These are phyloP conservation scores for Kwoniella dejecticola DNA, from an alignment of 768 basidiomycete genomes.

Conservation along the genomic window DNA sequence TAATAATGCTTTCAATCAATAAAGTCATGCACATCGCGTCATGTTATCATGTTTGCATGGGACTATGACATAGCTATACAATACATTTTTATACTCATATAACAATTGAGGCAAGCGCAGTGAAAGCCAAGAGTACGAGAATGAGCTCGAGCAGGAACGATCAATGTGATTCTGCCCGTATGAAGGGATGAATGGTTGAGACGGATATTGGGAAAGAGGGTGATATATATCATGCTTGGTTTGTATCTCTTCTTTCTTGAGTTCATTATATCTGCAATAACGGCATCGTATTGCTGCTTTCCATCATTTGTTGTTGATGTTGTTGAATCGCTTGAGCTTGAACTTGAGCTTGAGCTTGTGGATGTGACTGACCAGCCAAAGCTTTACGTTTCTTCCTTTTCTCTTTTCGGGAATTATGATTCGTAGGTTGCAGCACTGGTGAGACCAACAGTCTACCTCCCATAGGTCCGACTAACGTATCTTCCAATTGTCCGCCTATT, in stretches of 20 bases:
- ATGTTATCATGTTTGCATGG: too few relatives aligned
- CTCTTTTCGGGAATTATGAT: conserved; percentile 2
- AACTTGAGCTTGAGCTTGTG: neutral
- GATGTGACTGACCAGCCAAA: neutral
- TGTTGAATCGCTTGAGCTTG: neutral
- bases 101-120: too few relatives aligned
- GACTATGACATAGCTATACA: too few relatives aligned
- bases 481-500: conserved; percentile 7
- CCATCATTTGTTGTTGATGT: neutral
- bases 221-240: too few relatives aligned
- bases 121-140: too few relatives aligned
- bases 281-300: conserved; percentile 1
- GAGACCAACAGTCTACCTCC: conserved; percentile 20
- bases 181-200: too few relatives aligned
- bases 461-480: conserved; percentile 27
- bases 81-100: too few relatives aligned
- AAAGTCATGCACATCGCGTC: too few relatives aligned
- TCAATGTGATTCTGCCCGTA: too few relatives aligned
- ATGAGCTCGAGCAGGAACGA: conserved; percentile 1
- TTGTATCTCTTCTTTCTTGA: too few relatives aligned
- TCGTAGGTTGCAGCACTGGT: conserved; percentile 12
- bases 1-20: too few relatives aligned
- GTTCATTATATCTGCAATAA: conserved; percentile 8
- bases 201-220: too few relatives aligned
- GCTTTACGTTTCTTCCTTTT: conserved; percentile 15